Conservation (phyloP, 106 monocot species). For the Triglochin maritima region DNA sequence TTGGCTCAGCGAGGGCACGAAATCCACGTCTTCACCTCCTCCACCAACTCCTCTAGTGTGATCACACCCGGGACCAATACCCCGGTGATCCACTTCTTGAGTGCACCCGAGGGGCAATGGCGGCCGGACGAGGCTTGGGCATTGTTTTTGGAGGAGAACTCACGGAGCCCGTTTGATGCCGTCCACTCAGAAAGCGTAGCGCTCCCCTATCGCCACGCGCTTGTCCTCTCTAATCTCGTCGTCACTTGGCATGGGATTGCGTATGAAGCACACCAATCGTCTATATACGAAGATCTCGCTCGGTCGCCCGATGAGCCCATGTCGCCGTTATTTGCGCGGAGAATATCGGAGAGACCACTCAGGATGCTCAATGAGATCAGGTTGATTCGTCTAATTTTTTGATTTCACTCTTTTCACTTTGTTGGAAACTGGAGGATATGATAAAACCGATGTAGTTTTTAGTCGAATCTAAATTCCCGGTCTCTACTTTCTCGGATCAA, state of each 20-base stretch:
- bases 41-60: slow-evolving; percentile 5
- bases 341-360: slow-evolving; percentile 55
- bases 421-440: too few relatives aligned
- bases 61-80: neutral
- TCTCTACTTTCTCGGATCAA: too few relatives aligned
- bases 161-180: slow-evolving; percentile 55
- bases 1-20: slow-evolving; percentile 65
- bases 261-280: slow-evolving; percentile 66
- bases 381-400: too few relatives aligned
- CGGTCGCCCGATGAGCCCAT: slow-evolving; percentile 42
- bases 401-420: too few relatives aligned
- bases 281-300: slow-evolving; percentile 60
- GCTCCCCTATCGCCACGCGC: slow-evolving; percentile 49
- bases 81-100: slow-evolving; percentile 44
- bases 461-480: too few relatives aligned
- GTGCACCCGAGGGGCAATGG: slow-evolving; percentile 40
- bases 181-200: slow-evolving; percentile 92
- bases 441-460: too few relatives aligned
- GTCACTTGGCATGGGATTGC: slow-evolving; percentile 95
- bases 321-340: slow-evolving; percentile 37
- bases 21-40: slow-evolving; percentile 78
- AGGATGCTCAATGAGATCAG: too few relatives aligned
- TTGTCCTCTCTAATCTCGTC: slow-evolving; percentile 51
- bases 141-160: slow-evolving; percentile 45
- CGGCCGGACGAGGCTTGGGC: slow-evolving; percentile 56